Evolutionary conservation across 176 grass and related monocot species (phyloP), one percentile per base, ranked within the genome.

Genomic region (Stipa capillata): DNA sequence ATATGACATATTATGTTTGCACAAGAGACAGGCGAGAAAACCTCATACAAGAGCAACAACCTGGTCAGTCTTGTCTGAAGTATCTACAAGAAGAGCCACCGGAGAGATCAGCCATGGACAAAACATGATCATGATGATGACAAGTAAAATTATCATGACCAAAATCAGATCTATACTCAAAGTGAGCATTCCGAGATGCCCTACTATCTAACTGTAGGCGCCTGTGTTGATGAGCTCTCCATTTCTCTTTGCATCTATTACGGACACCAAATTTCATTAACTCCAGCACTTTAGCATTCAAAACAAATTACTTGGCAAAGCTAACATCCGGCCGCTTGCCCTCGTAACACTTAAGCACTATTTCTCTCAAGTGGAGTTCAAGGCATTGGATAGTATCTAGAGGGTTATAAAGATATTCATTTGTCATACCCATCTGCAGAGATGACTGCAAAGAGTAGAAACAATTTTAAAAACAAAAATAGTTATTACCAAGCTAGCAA

Each of bases 281-380:
- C 69, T 72, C 69, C 0, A 81, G 65, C 50, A 45, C 51, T 28
- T 69, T 56, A 23, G 78, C 78, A 69, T 69, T 80, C 35, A 56
- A 20, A 56, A 80, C 36, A 80, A 80, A 69, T 25, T 44, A 80
- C 39, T 80, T 80, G 37, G 78, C 78, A 23, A 80, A 69, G 37
- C 32, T 3, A 23, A 80, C 65, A 80, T 80, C 25, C 21, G 37
- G 25, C 17, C 20, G 21, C 25, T 10, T 33, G 65, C 64, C 78
- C 7, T 16, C 7, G 7, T 80, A 70, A 42, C 65, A 28, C 25
- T 80, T 57, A n/a, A 80, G 8, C 23, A 69, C 39, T 21, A 81
- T 65, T 47, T 58, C 23, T 71, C 41, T 70, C 25, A 81, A 39
- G 47, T 47, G 52, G 18, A 0, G 1, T 6, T 71, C 68, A 31